phyloP scores from a whole-genome alignment of 768 basidiomycete species.

The Macrolepiota fuliginosa region DNA sequence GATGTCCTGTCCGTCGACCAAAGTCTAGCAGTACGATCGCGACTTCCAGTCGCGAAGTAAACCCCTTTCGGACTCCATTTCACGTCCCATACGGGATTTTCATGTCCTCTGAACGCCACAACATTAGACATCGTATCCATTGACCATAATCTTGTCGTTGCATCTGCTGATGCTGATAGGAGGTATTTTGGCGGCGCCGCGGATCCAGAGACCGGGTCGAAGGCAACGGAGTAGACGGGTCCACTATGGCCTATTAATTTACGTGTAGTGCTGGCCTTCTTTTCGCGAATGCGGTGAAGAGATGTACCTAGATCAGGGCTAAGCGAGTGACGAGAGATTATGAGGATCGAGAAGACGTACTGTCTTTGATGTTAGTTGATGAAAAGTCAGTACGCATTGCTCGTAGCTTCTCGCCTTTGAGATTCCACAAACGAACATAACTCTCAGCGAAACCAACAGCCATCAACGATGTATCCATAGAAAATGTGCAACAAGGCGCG shows the following conservation, averaged over 20 bases:
- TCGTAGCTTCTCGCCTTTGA: constrained; percentile 87
- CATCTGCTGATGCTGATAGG: constrained; percentile 90
- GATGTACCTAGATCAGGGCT: constrained; percentile 44
- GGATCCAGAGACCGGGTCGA: constrained; percentile 89
- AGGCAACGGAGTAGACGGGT: constrained; percentile 91
- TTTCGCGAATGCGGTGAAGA: constrained; percentile 68
- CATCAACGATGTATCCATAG: constrained; percentile 86
- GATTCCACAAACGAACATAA: constrained; percentile 90
- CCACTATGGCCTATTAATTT: constrained; percentile 97
- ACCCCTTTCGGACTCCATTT: constrained; percentile 98
- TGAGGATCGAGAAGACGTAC: constrained; percentile 39
- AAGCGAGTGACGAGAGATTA: neutral
- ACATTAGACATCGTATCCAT: constrained; percentile 92
- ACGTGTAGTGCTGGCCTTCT: constrained; percentile 81
- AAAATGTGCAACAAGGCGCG: constrained; percentile 84
- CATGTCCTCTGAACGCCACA: constrained; percentile 92
- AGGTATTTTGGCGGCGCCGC: constrained; percentile 83
- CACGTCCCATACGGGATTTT: constrained; percentile 98
- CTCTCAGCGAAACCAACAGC: constrained; percentile 96
- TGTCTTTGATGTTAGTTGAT: constrained; percentile 60
- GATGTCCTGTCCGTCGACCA: constrained; percentile 94
- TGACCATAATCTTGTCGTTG: constrained; percentile 91
- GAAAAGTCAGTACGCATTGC: constrained; percentile 78
- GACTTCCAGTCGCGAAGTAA: constrained; percentile 96
- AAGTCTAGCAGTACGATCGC: constrained; percentile 91